Base-by-base conservation (phyloP, 805 yeast genomes). In the Sugiyamaella marilandica region DNA sequence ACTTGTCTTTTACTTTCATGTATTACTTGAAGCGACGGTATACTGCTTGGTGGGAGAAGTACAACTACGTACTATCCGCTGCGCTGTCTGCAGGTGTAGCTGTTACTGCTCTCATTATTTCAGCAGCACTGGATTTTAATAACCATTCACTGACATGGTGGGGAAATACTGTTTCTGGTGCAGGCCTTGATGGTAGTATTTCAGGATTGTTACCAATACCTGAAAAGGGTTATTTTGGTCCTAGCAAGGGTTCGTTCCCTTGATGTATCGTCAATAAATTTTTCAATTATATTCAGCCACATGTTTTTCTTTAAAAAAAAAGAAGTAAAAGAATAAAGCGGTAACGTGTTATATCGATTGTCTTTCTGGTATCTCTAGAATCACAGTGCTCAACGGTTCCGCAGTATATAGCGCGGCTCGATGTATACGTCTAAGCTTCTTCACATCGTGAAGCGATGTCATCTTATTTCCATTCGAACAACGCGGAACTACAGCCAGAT, bases 11-110 rank as follows among this genome's bases (percentile, higher is more conserved):
- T 54, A 51, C 68, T 33, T 78, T 78, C 70, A 77, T 74, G 74
- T 73, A 70, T 57, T 64, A 66, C 53, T 64, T 77, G 54, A 73
- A 74, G 51, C 65, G 68, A 48, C 64, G 71, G 50, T 77, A 75
- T 57, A 61, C 72, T 8, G 61, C 68, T 21, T 77, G 81, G 82
- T 77, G 81, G 81, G 76, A 74, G 50, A 76, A 75, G 63, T 77
- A 77, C 63, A 76, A 77, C 59, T 77, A 77, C 57, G 70, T 77
- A 13, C 63, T 77, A 45, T 73, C 75, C 33, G 72, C 78, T 54
- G 79, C 77, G 1, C 63, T 77, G 5, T 71, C 76, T 2, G 77
- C 79, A 2, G 81, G 81, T 1, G 74, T 74, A 10, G 80, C 80
- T 0, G 72, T 74, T 56, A 70, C 75, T 53, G 78, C 79, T 0